Conservation (phyloP, 2,329 filamentous ascomycete species). For the Talaromyces sp. region DNA sequence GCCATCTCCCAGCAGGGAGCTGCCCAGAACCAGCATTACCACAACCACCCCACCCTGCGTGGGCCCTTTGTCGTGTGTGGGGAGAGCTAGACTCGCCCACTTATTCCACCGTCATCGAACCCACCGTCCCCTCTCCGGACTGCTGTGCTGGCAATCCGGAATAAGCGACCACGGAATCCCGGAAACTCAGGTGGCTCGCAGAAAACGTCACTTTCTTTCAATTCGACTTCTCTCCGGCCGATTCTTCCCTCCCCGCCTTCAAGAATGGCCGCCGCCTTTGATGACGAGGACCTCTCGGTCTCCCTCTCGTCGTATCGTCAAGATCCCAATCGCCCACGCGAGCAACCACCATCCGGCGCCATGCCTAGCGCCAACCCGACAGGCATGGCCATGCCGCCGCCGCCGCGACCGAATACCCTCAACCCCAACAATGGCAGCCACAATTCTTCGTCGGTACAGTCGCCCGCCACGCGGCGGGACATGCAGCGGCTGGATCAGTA, state of each 20-base stretch:
- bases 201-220: constrained; percentile 3
- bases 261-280: constrained; percentile 49
- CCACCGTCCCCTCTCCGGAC: background rate
- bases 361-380: constrained; percentile 23
- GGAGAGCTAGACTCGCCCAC: constrained; percentile 11
- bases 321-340: constrained; percentile 19
- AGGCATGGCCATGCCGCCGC: constrained; percentile 35
- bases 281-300: constrained; percentile 79
- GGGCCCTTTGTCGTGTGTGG: constrained; percentile 8
- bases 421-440: constrained; percentile 9
- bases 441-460: constrained; percentile 32
- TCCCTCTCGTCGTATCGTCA: constrained; percentile 47
- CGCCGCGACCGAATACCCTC: constrained; percentile 24
- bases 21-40: background rate
- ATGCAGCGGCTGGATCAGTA: constrained; percentile 90
- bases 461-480: constrained; percentile 47
- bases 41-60: background rate
- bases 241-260: constrained; percentile 1
- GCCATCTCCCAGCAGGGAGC: background rate
- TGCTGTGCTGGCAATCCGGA: constrained; percentile 4
- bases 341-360: constrained; percentile 21
- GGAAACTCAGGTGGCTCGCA: background rate
- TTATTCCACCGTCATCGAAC: constrained; percentile 3
- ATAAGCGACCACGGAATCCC: constrained; percentile 5
- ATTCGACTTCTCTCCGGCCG: background rate